Evolutionary conservation across 192 early-diverging fungal species (phyloP), one percentile per base, ranked within the genome.

Genomic region (Phycomyces blakesleeanus): DNA sequence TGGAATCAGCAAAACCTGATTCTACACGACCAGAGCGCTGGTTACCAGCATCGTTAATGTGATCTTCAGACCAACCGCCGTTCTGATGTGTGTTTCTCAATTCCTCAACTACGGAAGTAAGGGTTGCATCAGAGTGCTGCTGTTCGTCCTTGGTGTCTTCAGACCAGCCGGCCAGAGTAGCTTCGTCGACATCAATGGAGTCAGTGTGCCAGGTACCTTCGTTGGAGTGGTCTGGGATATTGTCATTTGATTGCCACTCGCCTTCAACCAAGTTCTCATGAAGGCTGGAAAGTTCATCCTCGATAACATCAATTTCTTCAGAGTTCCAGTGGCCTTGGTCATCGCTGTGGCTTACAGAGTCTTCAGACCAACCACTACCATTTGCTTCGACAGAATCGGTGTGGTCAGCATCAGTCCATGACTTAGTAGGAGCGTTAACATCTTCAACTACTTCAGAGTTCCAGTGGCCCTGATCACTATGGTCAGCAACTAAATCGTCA

Each of bases 341-440:
- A 5, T 34, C 29, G 44, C n/a, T n/a, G n/a, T 47, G 44, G 11
- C 4, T 1, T 6, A 11, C 44, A 47, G 12, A n/a, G 11, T 47
- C 44, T 18, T 47, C 44, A 18, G 44, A n/a, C 44, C 44, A 47
- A n/a, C 2, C 44, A 47, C 7, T 34, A n/a, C 2, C 44, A 47
- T 34, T 34, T 34, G 44, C 44, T n/a, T 2, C 44, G n/a, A n/a
- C n/a, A n/a, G n/a, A n/a, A 47, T 47, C 18, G 11, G 44, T 47
- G 44, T 47, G 44, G 44, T 14, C 44, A 47, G 44, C 44, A 47
- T 47, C 44, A 18, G 44, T 47, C 44, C 44, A 47, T 18, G n/a
- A n/a, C n/a, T 47, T 11, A 12, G 3, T 34, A 34, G 29, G 3
- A 47, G 44, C 44, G 11, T 47, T 47, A 11, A 18, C 18, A 18